phyloP scores from a whole-genome alignment of 1,284 basidiomycete genomes.

The Marasmius sp. region DNA sequence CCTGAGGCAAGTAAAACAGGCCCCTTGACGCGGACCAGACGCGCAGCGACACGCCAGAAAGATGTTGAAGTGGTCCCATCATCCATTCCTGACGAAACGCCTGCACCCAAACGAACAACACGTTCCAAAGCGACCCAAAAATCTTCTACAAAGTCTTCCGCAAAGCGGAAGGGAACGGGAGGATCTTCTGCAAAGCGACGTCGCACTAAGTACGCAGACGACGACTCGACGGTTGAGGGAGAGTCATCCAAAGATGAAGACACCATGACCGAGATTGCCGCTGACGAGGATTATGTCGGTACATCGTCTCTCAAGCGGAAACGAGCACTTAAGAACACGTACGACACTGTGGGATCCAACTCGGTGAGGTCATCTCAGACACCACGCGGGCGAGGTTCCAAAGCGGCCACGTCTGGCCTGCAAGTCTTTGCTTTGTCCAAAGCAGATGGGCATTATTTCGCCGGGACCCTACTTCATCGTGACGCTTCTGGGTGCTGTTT shows the following conservation, averaged over 20 bases:
- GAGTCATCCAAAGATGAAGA: constrained; percentile 30
- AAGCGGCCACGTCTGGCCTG: constrained; percentile 25
- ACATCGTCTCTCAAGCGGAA: constrained; percentile 51
- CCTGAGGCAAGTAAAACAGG: neutral
- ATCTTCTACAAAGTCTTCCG: neutral
- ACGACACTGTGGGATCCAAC: constrained; percentile 15
- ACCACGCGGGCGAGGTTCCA: constrained; percentile 19
- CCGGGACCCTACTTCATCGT: constrained; percentile 46
- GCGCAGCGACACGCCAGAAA: constrained; percentile 14
- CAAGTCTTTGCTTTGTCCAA: constrained; percentile 68
- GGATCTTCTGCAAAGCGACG: neutral
- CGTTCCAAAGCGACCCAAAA: neutral
- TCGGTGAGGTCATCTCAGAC: constrained; percentile 16
- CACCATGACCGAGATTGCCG: constrained; percentile 42
- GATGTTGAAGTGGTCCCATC: constrained; percentile 17
- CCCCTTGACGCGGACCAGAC: neutral
- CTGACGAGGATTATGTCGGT: constrained; percentile 42
- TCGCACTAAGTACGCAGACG: neutral
- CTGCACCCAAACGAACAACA: constrained; percentile 7
- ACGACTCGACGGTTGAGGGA: neutral
- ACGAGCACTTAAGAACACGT: constrained; percentile 27
- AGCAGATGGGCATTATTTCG: constrained; percentile 57
- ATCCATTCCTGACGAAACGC: neutral
- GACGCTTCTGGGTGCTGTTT: constrained; percentile 32
- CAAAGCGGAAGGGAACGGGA: neutral